Base-by-base conservation (phyloP, 1,284 basidiomycete species). In the Pholiota adiposa region DNA sequence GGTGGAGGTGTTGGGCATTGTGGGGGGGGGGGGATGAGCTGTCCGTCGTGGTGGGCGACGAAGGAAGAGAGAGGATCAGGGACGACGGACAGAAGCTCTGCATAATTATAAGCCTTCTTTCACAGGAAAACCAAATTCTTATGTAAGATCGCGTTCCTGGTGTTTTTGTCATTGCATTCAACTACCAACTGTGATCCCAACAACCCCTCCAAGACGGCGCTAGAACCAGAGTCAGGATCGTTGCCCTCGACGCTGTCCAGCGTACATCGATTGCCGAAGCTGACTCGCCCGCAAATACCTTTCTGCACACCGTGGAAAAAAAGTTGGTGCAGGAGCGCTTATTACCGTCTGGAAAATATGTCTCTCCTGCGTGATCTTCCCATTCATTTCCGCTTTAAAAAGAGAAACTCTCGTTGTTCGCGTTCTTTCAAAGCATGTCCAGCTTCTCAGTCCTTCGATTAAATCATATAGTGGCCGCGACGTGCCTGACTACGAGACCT, bases 1-100 rank as follows among this genome's bases (percentile, higher is more conserved):
- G 58, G 59, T 64, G 51, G 63, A 31, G 38, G 67, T 62, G 50
- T 70, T 49, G 14, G 68, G 63, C 75, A 75, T 76, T 40, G 49
- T 43, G 58, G 27, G 43, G 16, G 33, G 55, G 54, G 60, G 23
- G 48, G 50, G 29, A 31, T 31, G 36, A 38, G 7, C 59, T 63
- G 60, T 59, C 56, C 56, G 61, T 58, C 52, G 63, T 58, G 43
- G 64, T 41, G 51, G 56, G 49, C 56, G 58, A 58, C 52, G 48
- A 63, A 44, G 56, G 61, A 57, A 63, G 54, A 54, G 48, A 56
- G 58, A 33, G 54, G 60, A 63, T 69, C 69, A 69, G 67, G 69
- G 68, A 67, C 60, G 65, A 54, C 19, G 56, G 51, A 54, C 46
- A 54, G 44, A 52, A 51, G 56, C 34, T 51, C 41, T n/a, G n/a